Evolutionary conservation across 208 protist genomes (phyloP), one percentile per base, ranked within the genome.

Genomic region (Polymyxa betae): DNA sequence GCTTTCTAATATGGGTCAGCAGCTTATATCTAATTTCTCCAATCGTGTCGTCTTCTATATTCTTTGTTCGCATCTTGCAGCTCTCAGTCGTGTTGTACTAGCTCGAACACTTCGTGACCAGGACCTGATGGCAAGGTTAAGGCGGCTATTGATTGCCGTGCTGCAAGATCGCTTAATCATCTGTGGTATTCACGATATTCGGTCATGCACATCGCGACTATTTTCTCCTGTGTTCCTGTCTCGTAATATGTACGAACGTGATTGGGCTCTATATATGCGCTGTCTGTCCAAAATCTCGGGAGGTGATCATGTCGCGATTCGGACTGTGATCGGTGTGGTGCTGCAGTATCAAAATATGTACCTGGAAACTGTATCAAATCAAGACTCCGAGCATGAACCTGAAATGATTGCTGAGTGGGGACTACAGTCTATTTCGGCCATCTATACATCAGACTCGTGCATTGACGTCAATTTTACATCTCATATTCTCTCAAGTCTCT

Each of bases 101-200:
- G 16, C 5, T 35, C 72, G 72, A 5, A 82, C 72, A 20, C 16
- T 82, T 35, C n/a, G 5, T 35, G 72, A 45, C n/a, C 72, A 5
- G 5, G 72, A 12, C 5, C 5, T 43, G 72, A 12, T 82, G 16
- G 12, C n/a, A 43, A 5, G 35, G n/a, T 82, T 45, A 35, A 20
- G 16, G 72, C 16, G 12, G n/a, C 72, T 40, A n/a, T 43, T 82
- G n/a, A 45, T 43, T 12, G n/a, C 5, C n/a, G 72, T n/a, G 16
- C n/a, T 82, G n/a, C 72, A 43, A 82, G 72, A 82, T 43, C 72
- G 72, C n/a, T 20, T 82, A 43, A 5, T 5, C 5, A 82, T 82
- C 5, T 35, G n/a, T 35, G 72, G 35, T 20, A 35, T 35, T 35
- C 5, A 5, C 35, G n/a, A 35, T n/a, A 20, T 82, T 5, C 5